Evolutionary conservation across 2,329 filamentous ascomycete genomes (phyloP), one percentile per base, ranked within the genome.

Genomic region (Monosporascus sp.): DNA sequence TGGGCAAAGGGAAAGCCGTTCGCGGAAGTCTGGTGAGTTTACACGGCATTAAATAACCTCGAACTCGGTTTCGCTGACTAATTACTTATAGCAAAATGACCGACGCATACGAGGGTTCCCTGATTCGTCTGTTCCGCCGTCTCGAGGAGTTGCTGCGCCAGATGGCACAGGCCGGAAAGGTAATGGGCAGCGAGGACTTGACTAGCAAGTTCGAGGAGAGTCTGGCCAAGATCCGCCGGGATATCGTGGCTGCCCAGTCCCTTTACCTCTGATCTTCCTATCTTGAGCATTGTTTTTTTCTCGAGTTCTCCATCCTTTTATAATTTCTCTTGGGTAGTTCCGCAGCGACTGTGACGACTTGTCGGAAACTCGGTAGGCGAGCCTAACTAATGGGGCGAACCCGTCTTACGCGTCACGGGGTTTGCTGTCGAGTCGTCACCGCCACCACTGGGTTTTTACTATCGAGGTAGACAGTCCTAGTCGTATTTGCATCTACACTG

Each of bases 111-210:
- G 94, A 99, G 75, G 94, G 94, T 55, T 97, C 90, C 54, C 77
- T 99, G 56, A 97, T 99, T 63, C 90, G 94, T 48, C 85, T 97
- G 39, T 99, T 99, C 83, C 88, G 94, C 51, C 89, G 94, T 20
- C 79, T 99, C 35, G 94, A 99, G 72, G 94, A 99, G 74, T 79
- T 97, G 54, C 78, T 99, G 37, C 84, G 94, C 60, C 94, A 99
- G 72, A 96, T 97, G 82, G 93, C 88, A 17, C 89, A 97, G 74
- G 94, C 93, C 24, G 84, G 89, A 60, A 97, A 97, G 75, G 93
- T 97, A 58, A 99, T 99, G 94, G 94, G 94, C 65, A 97, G 89
- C 69, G 90, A 96, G 56, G 94, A 97, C 65, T 77, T 99, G 53
- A 88, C 92, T 66, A 82, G 86, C 68, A 97, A 96, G 74, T 99